phyloP scores from a whole-genome alignment of 345 rosid species.

The Sapria himalayana region DNA sequence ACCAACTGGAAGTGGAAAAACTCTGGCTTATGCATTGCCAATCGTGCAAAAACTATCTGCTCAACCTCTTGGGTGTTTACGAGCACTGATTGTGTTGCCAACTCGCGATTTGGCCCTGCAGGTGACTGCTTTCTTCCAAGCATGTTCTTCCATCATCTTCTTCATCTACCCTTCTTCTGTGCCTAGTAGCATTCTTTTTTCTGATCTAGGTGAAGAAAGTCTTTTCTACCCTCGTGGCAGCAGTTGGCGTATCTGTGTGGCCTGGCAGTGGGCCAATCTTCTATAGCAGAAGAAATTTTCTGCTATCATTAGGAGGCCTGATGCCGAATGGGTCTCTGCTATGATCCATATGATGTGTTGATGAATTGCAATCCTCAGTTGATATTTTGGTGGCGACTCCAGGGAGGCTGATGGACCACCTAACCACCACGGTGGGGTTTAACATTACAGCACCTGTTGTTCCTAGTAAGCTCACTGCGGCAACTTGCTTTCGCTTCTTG shows the following conservation, averaged over 20 bases:
- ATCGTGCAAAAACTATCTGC: slow-evolving; percentile 53
- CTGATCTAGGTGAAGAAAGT: slow-evolving; percentile 61
- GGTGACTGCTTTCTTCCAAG: slow-evolving; percentile 12
- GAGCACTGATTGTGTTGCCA: slow-evolving; percentile 83
- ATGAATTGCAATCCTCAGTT: slow-evolving; percentile 41
- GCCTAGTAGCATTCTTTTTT: slow-evolving; percentile 4
- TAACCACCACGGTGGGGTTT: slow-evolving; percentile 64
- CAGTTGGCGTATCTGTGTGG: slow-evolving; percentile 89
- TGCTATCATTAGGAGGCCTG: slow-evolving; percentile 47
- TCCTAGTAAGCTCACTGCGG: slow-evolving; percentile 78
- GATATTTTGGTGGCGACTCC: slow-evolving; percentile 95
- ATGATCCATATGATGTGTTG: slow-evolving; percentile 39
- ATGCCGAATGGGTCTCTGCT: slow-evolving; percentile 72
- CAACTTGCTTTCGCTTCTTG: slow-evolving; percentile 1
- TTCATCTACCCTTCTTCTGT: background rate
- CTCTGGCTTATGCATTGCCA: slow-evolving; percentile 77
- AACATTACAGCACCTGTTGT: slow-evolving; percentile 84
- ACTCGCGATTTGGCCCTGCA: slow-evolving; percentile 92
- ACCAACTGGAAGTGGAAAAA: slow-evolving; percentile 89
- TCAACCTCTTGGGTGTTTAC: slow-evolving; percentile 46
- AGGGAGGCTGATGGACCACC: slow-evolving; percentile 97
- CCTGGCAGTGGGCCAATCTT: slow-evolving; percentile 86
- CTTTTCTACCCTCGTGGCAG: slow-evolving; percentile 72
- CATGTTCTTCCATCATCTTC: background rate
- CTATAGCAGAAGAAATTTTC: slow-evolving; percentile 71